Conservation (phyloP, 805 yeast genomes). For the Ogataea pilisensis region DNA sequence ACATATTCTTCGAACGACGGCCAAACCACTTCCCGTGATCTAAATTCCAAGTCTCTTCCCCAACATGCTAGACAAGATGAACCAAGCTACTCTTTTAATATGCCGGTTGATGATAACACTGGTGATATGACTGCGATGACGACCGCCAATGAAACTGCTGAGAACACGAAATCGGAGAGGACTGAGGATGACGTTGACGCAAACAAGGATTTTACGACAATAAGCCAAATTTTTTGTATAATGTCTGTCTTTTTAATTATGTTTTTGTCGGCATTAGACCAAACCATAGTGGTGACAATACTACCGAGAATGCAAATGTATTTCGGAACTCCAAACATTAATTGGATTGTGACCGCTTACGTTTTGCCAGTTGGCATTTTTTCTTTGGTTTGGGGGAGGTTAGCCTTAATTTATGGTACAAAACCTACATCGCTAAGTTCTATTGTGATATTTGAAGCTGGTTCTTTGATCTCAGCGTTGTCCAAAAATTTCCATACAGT, state of each 20-base stretch:
- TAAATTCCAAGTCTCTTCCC: too few relatives aligned
- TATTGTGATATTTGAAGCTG: slow-evolving; percentile 52
- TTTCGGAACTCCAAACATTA: slow-evolving; percentile 47
- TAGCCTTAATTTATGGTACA: slow-evolving; percentile 54
- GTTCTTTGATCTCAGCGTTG: slow-evolving; percentile 57
- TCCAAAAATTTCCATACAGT: slow-evolving; percentile 51
- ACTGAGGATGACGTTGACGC: too few relatives aligned
- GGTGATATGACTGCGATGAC: too few relatives aligned
- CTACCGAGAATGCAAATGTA: slow-evolving; percentile 45
- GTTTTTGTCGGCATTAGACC: slow-evolving; percentile 46
- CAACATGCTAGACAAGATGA: too few relatives aligned
- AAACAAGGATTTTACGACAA: background rate
- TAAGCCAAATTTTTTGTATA: slow-evolving; percentile 9
- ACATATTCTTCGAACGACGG: too few relatives aligned
- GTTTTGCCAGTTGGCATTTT: slow-evolving; percentile 52
- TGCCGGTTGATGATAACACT: too few relatives aligned
- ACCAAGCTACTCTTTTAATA: too few relatives aligned
- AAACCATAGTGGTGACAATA: slow-evolving; percentile 52
- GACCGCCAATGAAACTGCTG: too few relatives aligned
- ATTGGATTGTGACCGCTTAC: slow-evolving; percentile 58
- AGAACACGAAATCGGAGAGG: too few relatives aligned
- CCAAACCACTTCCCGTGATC: too few relatives aligned
- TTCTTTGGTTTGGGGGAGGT: slow-evolving; percentile 53
- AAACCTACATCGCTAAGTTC: slow-evolving; percentile 44
- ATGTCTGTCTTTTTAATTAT: slow-evolving; percentile 17